A percentile compares a stretch with the other conserved stretches of the same genome.
Conservation (phyloP, 148 eudicot genomes). For the Cornus controversa region DNA sequence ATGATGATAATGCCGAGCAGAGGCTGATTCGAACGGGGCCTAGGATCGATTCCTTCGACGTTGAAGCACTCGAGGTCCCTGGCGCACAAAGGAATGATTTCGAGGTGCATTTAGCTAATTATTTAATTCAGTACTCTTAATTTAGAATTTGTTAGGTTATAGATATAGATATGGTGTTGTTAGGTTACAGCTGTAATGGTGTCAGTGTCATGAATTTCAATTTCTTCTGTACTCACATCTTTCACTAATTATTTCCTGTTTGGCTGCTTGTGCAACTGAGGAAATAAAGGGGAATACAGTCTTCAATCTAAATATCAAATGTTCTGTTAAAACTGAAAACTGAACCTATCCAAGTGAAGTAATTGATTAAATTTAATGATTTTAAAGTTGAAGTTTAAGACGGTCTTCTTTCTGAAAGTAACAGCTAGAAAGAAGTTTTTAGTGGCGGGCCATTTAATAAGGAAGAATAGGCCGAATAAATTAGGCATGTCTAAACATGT, state of each 20-base stretch:
- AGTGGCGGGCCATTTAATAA: no score
- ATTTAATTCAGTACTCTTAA: neutral
- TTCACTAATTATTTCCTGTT: neutral
- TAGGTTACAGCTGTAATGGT: neutral
- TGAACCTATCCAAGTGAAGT: neutral
- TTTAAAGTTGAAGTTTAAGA: no score
- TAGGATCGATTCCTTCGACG: slow-evolving; percentile 86
- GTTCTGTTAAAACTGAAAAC: neutral
- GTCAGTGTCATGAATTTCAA: neutral
- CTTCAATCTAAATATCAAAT: no score
- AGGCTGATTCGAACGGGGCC: slow-evolving; percentile 83
- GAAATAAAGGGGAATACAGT: neutral
- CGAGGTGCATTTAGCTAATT: slow-evolving; percentile 41
- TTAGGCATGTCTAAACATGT: no score
- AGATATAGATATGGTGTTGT: no score
- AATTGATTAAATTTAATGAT: no score
- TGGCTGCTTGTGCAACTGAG: neutral
- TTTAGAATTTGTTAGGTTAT: neutral
- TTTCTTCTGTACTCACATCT: neutral
- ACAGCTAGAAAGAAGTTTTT: no score
- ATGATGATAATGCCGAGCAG: slow-evolving; percentile 62
- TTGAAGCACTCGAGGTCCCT: slow-evolving; percentile 93
- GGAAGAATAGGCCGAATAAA: no score
- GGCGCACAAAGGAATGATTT: slow-evolving; percentile 68
- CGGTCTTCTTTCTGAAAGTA: no score